Conservation (phyloP, 2,329 filamentous ascomycete genomes). For the Xylaria sp. region DNA sequence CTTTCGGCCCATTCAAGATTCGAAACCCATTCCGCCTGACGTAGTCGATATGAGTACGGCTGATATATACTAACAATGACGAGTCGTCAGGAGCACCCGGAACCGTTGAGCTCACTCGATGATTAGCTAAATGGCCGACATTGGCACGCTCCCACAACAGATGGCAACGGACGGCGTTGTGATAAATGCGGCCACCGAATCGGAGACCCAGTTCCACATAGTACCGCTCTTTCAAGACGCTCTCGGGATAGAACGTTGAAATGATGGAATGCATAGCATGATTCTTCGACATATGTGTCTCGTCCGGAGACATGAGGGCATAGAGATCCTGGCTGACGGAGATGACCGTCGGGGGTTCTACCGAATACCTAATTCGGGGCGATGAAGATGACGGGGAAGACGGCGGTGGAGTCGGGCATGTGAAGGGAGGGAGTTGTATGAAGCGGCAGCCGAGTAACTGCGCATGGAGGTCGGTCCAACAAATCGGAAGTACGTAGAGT, state of each 20-base stretch:
- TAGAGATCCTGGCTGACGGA: slow-evolving; percentile 42
- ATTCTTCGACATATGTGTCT: slow-evolving; percentile 33
- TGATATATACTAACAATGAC: slow-evolving; percentile 44
- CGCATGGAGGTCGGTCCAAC: slow-evolving; percentile 51
- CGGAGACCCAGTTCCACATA: slow-evolving; percentile 43
- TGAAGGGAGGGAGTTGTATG: slow-evolving; percentile 38
- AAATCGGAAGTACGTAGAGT: slow-evolving; percentile 49
- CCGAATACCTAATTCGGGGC: too few relatives aligned
- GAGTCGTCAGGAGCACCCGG: slow-evolving; percentile 25
- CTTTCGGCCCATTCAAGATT: slow-evolving; percentile 37
- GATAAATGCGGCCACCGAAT: slow-evolving; percentile 44
- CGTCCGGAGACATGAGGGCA: slow-evolving; percentile 36
- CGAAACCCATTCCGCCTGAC: slow-evolving; percentile 46
- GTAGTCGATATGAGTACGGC: slow-evolving; percentile 41
- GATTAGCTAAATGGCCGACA: slow-evolving; percentile 25
- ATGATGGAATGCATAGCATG: slow-evolving; percentile 42
- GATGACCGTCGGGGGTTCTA: slow-evolving; percentile 39
- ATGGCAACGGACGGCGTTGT: slow-evolving; percentile 43
- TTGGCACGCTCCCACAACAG: slow-evolving; percentile 44
- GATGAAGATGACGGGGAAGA: slow-evolving; percentile 28
- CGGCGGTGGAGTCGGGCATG: slow-evolving; percentile 36
- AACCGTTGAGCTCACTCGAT: slow-evolving; percentile 21
- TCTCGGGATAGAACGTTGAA: slow-evolving; percentile 38
- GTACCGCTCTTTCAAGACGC: slow-evolving; percentile 30
- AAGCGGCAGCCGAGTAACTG: slow-evolving; percentile 45